Conservation (phyloP, 1,284 basidiomycete genomes). For the Cerioporus squamosus region DNA sequence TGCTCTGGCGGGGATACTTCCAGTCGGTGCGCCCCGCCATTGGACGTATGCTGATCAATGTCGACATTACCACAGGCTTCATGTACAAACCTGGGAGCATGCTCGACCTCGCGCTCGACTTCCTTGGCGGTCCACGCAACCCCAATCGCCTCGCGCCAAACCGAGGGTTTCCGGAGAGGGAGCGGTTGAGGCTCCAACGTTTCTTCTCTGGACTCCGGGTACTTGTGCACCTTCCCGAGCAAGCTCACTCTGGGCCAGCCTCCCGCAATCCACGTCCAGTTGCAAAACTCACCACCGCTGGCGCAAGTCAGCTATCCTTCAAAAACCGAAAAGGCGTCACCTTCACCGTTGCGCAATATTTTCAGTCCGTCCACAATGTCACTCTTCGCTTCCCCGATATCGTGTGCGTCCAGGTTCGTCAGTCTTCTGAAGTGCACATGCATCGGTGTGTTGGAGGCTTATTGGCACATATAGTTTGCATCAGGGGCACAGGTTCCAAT, state of each 20-base stretch:
- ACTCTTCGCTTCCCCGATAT: slow-evolving; percentile 59
- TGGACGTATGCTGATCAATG: slow-evolving; percentile 71
- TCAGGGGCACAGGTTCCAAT: slow-evolving; percentile 72
- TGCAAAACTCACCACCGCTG: slow-evolving; percentile 54
- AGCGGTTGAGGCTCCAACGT: slow-evolving; percentile 61
- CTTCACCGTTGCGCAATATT: slow-evolving; percentile 69
- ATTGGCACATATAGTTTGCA: slow-evolving; percentile 40
- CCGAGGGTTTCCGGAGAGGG: slow-evolving; percentile 54
- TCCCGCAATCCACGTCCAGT: slow-evolving; percentile 36
- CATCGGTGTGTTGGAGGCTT: neutral
- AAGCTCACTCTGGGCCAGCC: neutral
- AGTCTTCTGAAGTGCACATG: neutral
- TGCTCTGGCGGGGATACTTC: slow-evolving; percentile 78
- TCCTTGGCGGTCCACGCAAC: slow-evolving; percentile 41
- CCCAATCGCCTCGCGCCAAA: slow-evolving; percentile 47
- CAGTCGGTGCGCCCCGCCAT: slow-evolving; percentile 75
- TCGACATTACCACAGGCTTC: slow-evolving; percentile 76
- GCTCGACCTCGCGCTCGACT: slow-evolving; percentile 60
- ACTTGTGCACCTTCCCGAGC: slow-evolving; percentile 41
- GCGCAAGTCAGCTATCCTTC: slow-evolving; percentile 59
- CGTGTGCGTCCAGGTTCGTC: slow-evolving; percentile 64
- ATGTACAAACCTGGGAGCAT: slow-evolving; percentile 68
- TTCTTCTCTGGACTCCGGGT: slow-evolving; percentile 64
- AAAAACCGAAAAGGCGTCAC: slow-evolving; percentile 54
- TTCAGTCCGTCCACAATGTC: slow-evolving; percentile 50